phyloP scores from a whole-genome alignment of 257 asterid genomes.

The Jasminum sambac region DNA sequence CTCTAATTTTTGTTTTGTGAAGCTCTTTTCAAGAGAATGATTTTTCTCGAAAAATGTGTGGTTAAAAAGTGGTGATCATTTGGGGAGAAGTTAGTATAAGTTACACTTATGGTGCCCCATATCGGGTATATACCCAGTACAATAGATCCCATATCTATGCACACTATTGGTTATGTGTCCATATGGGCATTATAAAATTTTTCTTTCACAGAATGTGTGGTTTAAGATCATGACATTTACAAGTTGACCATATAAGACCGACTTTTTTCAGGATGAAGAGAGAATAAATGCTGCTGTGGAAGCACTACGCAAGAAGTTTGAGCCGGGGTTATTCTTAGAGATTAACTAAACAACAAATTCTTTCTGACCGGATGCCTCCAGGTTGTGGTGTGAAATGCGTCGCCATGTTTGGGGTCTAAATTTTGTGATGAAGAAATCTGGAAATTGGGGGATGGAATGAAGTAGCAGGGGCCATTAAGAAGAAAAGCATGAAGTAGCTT shows the following conservation, averaged over 20 bases:
- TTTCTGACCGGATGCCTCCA: neutral
- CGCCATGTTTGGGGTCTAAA: neutral
- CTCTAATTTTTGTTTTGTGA: too few relatives aligned
- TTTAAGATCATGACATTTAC: neutral
- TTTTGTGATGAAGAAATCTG: neutral
- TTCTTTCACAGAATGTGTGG: neutral
- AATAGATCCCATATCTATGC: too few relatives aligned
- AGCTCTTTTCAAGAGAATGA: too few relatives aligned
- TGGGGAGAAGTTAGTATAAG: too few relatives aligned
- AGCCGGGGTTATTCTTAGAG: constrained; percentile 44
- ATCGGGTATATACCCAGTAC: too few relatives aligned
- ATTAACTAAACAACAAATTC: constrained; percentile 23
- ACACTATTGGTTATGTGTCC: too few relatives aligned
- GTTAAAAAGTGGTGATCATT: too few relatives aligned
- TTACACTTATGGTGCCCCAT: too few relatives aligned
- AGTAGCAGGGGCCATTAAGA: neutral
- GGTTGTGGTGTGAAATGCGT: neutral
- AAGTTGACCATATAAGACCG: neutral
- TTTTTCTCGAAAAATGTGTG: too few relatives aligned
- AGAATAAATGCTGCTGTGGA: constrained; percentile 58
- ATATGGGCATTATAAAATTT: too few relatives aligned
- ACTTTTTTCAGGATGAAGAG: constrained; percentile 51
- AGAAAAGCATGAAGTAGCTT: neutral
- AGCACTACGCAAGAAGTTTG: constrained; percentile 52
- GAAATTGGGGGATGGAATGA: neutral